Evolutionary conservation across 2,329 filamentous ascomycete genomes (phyloP), one percentile per base, ranked within the genome.

Genomic region (Diaporthe batatas): DNA sequence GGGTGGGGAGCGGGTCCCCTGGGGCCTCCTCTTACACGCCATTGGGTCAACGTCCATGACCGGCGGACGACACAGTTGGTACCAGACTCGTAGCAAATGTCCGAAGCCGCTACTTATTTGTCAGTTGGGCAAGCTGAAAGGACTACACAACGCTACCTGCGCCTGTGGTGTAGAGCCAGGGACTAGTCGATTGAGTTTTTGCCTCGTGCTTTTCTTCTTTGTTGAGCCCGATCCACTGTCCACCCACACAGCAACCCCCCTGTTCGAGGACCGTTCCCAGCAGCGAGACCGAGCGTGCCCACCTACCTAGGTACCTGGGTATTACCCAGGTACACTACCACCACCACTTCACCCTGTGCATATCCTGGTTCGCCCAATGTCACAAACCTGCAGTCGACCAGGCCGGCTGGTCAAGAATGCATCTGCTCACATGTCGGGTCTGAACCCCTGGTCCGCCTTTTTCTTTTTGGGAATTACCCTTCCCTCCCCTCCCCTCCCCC

Each of bases 331-430:
- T n/a, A n/a, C n/a, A n/a, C n/a, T n/a, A n/a, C n/a, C n/a, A 36
- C 32, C 21, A 29, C 59, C 3, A 11, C 34, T 54, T 14, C 55
- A 39, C 23, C 36, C 34, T 34, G 21, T 32, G 36, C 23, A 47
- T 32, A n/a, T 12, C 58, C 57, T 62, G 58, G 47, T 47, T 64
- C 58, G 59, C n/a, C 59, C 59, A 51, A 49, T 65, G 59, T 65
- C 44, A 65, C 62, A 64, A 32, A 47, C 12, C 16, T 64, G 39
- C 58, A 64, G 62, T 29, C 58, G 58, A 62, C 39, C 23, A 44
- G 39, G 39, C 58, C 21, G 58, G 39, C 39, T 47, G 23, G 23
- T 47, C 18, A 16, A 29, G 39, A 23, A 64, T 47, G 58, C 58
- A 64, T 64, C 21, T 64, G 58, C 58, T 39, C 58, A 29, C 39